Conservation (phyloP, 441 rosid genomes). For the Adansonia rubrostipa region DNA sequence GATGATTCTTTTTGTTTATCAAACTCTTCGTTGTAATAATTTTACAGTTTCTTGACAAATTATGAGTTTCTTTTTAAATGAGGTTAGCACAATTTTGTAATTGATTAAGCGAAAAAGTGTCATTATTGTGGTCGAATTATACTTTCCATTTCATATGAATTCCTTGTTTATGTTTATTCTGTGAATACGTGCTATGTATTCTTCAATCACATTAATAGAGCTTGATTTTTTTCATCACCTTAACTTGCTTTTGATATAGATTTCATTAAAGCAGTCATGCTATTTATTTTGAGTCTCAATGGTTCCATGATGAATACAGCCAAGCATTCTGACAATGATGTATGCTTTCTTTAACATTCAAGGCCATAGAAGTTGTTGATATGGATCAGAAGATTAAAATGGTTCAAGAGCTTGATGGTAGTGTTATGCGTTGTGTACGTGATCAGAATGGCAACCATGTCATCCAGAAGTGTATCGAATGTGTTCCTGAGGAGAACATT, state of each 20-base stretch:
- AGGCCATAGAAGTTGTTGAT: constrained; percentile 95
- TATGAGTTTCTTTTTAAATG: not conserved
- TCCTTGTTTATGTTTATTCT: not conserved
- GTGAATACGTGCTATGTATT: not conserved
- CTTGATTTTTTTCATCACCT: constrained; percentile 6
- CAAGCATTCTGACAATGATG: constrained; percentile 20
- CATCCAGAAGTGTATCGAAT: constrained; percentile 85
- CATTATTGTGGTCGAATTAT: not conserved
- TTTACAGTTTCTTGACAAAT: not conserved
- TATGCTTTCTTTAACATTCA: constrained; percentile 23
- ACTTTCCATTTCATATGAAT: not conserved
- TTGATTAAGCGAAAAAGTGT: not conserved
- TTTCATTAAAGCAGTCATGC: constrained; percentile 17
- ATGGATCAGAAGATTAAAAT: constrained; percentile 81
- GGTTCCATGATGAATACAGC: not conserved
- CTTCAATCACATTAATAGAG: not conserved
- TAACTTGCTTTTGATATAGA: not conserved
- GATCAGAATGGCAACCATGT: constrained; percentile 97
- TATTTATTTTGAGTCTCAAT: constrained; percentile 8
- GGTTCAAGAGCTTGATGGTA: constrained; percentile 89
- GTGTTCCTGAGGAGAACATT: constrained; percentile 72
- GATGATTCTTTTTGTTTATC: constrained; percentile 2
- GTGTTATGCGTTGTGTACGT: constrained; percentile 82
- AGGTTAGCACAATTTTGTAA: not conserved
- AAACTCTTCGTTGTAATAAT: not conserved